These are phyloP conservation scores for Stemphylium vesicarium DNA, from an alignment of 2,329 filamentous ascomycete genomes.

Conservation along the genomic window DNA sequence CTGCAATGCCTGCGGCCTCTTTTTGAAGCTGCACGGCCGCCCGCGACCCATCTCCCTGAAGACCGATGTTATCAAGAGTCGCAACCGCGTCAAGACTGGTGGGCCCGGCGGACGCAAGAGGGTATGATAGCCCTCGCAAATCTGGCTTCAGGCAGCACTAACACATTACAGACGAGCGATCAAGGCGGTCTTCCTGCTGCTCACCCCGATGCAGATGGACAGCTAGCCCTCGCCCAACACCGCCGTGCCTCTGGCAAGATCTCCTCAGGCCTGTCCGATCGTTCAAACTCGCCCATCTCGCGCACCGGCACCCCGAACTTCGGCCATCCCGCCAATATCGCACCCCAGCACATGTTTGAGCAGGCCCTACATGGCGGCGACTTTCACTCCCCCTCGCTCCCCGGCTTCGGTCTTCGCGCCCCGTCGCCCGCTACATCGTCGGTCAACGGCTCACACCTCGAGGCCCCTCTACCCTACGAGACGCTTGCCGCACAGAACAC, in stretches of 20 bases:
- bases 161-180: slow-evolving; percentile 32
- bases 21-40: slow-evolving; percentile 94
- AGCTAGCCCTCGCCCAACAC: slow-evolving; percentile 64
- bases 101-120: slow-evolving; percentile 82
- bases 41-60: slow-evolving; percentile 94
- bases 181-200: slow-evolving; percentile 64
- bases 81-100: slow-evolving; percentile 93
- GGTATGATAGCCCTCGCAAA: slow-evolving; percentile 57
- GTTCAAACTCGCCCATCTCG: slow-evolving; percentile 78
- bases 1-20: slow-evolving; percentile 97
- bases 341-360: slow-evolving; percentile 80
- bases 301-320: slow-evolving; percentile 79
- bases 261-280: slow-evolving; percentile 74
- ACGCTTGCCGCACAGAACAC: slow-evolving; percentile 81
- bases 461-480: slow-evolving; percentile 78
- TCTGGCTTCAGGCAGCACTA: slow-evolving; percentile 5
- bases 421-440: slow-evolving; percentile 66
- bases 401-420: slow-evolving; percentile 49
- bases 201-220: slow-evolving; percentile 62
- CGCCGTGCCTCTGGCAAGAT: slow-evolving; percentile 74
- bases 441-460: slow-evolving; percentile 67
- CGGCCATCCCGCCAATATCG: slow-evolving; percentile 68
- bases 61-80: slow-evolving; percentile 99
- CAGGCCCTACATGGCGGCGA: slow-evolving; percentile 70
- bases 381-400: slow-evolving; percentile 64